These are phyloP conservation scores for Pythium monospermum DNA, from an alignment of 352 stramenopile genomes.

Conservation along the genomic window DNA sequence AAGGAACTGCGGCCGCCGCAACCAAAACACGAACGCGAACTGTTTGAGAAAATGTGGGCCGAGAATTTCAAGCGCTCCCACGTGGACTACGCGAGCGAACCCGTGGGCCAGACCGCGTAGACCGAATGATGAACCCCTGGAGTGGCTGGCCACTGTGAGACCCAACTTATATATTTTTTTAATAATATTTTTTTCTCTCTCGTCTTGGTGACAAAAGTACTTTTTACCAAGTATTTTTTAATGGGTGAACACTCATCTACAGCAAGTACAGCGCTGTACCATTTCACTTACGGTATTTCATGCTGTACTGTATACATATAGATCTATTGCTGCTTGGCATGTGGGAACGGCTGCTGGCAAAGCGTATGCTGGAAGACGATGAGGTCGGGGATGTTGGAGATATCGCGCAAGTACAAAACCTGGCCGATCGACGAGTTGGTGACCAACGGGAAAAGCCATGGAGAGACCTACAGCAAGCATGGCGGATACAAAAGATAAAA, in stretches of 20 bases:
- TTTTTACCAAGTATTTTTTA: too few relatives aligned
- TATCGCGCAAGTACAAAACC: constrained; percentile 66
- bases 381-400: constrained; percentile 69
- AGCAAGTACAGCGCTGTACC: too few relatives aligned
- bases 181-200: too few relatives aligned
- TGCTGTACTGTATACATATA: neutral
- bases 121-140: too few relatives aligned
- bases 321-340: constrained; percentile 11
- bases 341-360: constrained; percentile 17
- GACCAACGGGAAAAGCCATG: constrained; percentile 55
- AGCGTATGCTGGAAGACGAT: constrained; percentile 74
- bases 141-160: too few relatives aligned
- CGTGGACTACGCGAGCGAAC: constrained; percentile 67
- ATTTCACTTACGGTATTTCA: neutral
- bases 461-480: constrained; percentile 35
- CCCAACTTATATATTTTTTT: too few relatives aligned
- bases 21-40: constrained; percentile 90
- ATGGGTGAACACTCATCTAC: too few relatives aligned
- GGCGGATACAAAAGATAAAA: neutral
- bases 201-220: too few relatives aligned
- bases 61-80: constrained; percentile 94
- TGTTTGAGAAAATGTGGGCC: constrained; percentile 96
- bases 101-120: too few relatives aligned
- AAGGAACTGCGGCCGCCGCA: constrained; percentile 90
- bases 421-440: constrained; percentile 39